These are phyloP conservation scores for Trichoderma oligosporum DNA, from an alignment of 2,329 filamentous ascomycete species.

Conservation along the genomic window DNA sequence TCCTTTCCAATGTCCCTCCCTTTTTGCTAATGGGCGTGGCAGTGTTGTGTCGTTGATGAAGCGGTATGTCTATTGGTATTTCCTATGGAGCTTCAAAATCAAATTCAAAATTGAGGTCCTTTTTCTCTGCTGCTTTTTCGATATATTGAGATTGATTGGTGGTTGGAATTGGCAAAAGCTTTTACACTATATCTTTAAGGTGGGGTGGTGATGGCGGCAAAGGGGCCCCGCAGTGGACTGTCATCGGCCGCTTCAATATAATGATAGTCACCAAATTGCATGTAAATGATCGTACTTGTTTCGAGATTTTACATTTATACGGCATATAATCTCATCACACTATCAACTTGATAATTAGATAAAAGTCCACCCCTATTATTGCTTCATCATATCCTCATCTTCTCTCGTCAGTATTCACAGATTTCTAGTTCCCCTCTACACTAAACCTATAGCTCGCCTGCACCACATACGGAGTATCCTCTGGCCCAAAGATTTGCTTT, in stretches of 20 bases:
- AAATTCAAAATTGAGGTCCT: not conserved
- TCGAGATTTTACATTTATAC: no score
- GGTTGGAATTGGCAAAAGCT: slow-evolving; percentile 7
- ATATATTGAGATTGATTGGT: not conserved
- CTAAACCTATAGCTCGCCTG: slow-evolving; percentile 60
- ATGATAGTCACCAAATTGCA: not conserved
- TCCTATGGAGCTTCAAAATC: not conserved
- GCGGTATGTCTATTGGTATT: not conserved
- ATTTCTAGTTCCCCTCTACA: slow-evolving; percentile 28
- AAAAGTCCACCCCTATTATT: not conserved
- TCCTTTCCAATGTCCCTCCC: not conserved
- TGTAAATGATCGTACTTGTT: not conserved
- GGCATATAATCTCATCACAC: not conserved
- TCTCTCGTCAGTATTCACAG: not conserved
- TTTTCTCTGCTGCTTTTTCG: not conserved
- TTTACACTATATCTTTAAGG: not conserved
- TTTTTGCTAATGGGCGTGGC: not conserved
- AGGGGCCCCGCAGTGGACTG: not conserved
- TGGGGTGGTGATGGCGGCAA: slow-evolving; percentile 9
- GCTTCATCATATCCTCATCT: not conserved
- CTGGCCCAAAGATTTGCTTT: slow-evolving; percentile 59
- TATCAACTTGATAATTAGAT: not conserved
- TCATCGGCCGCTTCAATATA: not conserved
- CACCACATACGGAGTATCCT: slow-evolving; percentile 57
- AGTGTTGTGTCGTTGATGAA: not conserved